phyloP scores from a whole-genome alignment of 2,329 filamentous ascomycete species.

The Pseudogymnoascus sp. region DNA sequence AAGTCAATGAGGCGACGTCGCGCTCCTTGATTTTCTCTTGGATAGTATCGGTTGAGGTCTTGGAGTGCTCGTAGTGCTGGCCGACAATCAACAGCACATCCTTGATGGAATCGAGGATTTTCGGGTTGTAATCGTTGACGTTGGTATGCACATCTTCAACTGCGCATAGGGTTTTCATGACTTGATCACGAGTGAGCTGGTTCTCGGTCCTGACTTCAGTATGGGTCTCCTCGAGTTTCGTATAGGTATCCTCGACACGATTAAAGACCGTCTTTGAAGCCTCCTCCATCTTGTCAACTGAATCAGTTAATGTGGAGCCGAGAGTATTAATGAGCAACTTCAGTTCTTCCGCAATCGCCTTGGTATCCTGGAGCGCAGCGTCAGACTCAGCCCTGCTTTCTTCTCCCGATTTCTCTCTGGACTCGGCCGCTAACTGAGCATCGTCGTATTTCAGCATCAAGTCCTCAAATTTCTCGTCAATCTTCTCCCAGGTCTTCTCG shows the following conservation, averaged over 20 bases:
- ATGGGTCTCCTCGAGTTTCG: constrained; percentile 68
- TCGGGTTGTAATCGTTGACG: constrained; percentile 75
- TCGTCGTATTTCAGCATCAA: constrained; percentile 85
- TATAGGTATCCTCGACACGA: constrained; percentile 71
- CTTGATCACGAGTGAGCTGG: constrained; percentile 71
- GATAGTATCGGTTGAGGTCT: constrained; percentile 51
- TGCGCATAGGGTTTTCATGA: constrained; percentile 64
- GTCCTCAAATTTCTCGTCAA: constrained; percentile 63
- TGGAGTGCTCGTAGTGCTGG: constrained; percentile 83
- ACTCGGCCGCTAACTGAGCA: constrained; percentile 66
- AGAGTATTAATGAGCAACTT: constrained; percentile 80
- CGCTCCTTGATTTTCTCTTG: constrained; percentile 50
- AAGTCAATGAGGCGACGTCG: constrained; percentile 37
- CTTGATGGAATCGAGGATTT: constrained; percentile 78
- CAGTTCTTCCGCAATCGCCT: constrained; percentile 77
- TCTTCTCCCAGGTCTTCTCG: constrained; percentile 50
- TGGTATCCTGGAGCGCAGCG: constrained; percentile 66
- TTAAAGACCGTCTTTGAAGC: constrained; percentile 82
- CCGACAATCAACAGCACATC: constrained; percentile 77
- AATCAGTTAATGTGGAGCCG: constrained; percentile 70
- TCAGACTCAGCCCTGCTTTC: constrained; percentile 67
- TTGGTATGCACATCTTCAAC: constrained; percentile 73
- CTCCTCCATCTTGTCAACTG: constrained; percentile 77
- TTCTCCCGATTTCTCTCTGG: constrained; percentile 65
- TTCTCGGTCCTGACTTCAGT: constrained; percentile 71